Conservation (phyloP, 352 stramenopile species). For the Globisporangium spiculum region DNA sequence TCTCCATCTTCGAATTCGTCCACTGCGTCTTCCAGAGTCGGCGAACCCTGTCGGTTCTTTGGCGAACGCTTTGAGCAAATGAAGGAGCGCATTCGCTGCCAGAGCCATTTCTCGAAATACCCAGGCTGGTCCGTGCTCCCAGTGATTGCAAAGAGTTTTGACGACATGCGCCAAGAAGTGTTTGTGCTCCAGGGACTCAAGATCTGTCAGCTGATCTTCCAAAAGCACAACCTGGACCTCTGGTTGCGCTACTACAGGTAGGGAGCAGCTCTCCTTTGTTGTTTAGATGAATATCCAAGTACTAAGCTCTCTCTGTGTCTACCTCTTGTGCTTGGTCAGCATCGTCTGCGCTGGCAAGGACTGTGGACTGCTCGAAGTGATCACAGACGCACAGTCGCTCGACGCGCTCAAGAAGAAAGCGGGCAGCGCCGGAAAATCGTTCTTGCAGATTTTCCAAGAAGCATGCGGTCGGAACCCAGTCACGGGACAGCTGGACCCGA, state of each 20-base stretch:
- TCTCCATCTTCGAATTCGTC: slow-evolving; percentile 3
- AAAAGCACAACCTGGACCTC: slow-evolving; percentile 84
- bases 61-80: slow-evolving; percentile 90
- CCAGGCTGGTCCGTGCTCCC: slow-evolving; percentile 85
- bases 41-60: slow-evolving; percentile 38
- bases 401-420: slow-evolving; percentile 94
- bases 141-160: slow-evolving; percentile 97
- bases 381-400: slow-evolving; percentile 94
- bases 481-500: slow-evolving; percentile 35
- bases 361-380: slow-evolving; percentile 93
- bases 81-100: slow-evolving; percentile 72
- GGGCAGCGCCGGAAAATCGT: slow-evolving; percentile 21
- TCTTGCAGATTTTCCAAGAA: slow-evolving; percentile 49
- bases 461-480: slow-evolving; percentile 44
- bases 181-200: slow-evolving; percentile 95
- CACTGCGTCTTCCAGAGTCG: slow-evolving; percentile 18
- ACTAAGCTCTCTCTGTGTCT: background rate
- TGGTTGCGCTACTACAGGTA: slow-evolving; percentile 92
- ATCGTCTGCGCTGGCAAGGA: slow-evolving; percentile 92
- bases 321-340: slow-evolving; percentile 17
- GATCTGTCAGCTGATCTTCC: slow-evolving; percentile 92
- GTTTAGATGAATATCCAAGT: background rate
- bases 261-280: background rate
- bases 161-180: slow-evolving; percentile 96
- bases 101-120: slow-evolving; percentile 61